Base-by-base conservation (phyloP, 2,329 filamentous ascomycete genomes). In the Aquanectria penicillioides region DNA sequence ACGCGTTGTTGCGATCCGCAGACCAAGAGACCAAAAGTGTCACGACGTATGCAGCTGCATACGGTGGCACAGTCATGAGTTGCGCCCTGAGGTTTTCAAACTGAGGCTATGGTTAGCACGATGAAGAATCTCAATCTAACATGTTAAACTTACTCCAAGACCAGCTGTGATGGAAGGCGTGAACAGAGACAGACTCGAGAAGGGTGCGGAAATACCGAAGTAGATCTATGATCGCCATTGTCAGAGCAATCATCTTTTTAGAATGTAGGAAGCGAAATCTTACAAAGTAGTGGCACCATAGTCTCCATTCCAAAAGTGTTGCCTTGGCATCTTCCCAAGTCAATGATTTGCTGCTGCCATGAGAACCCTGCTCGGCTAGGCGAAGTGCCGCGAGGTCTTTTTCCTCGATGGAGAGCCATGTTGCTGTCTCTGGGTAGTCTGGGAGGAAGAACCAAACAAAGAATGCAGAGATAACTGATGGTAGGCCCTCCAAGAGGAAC, bases 271-370 rank as follows among this genome's bases (percentile, higher is more conserved):
- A 28, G 17, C 11, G 13, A 8, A 23, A 20, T 13, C 52, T 1
- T 44, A 70, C 75, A 29, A 87, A 65, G 18, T 89, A 89, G 41
- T 86, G 80, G 1, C 87, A 86, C 67, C 91, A 93, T 52, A 92
- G 82, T 4, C 83, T 83, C 71, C 86, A 82, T 67, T 86, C 87
- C 43, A 86, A 86, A 1, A 86, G 76, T 62, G 86, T 91, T 17
- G 86, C 81, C 66, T 86, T 89, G 77, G 87, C 90, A 64, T 93
- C 90, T 22, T 77, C 79, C 71, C 89, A 85, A 0, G 84, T 89
- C 65, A 87, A 83, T 56, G 78, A 80, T 9, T 86, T 81, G 64
- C 91, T 86, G 2, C 79, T 76, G 73, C 87, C 86, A 51, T 82
- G 63, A 0, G 67, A 69, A 0, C 67, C 65, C 9, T 69, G 63